These are phyloP conservation scores for Pseudogymnoascus sp. DNA, from an alignment of 2,329 filamentous ascomycete species.

Conservation along the genomic window DNA sequence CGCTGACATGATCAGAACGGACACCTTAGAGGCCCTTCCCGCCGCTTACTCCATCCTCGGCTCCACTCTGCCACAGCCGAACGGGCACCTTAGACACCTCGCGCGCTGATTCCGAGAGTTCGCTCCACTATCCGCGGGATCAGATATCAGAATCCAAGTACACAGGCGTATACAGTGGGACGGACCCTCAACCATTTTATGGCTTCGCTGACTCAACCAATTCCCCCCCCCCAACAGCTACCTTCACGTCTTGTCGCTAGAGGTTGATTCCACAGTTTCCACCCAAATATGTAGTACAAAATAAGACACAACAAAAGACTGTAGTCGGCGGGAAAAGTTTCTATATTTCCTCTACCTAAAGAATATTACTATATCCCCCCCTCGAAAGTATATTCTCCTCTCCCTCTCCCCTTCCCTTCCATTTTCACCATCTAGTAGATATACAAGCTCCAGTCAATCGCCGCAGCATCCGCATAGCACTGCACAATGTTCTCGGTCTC, in stretches of 20 bases:
- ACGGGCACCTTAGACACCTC: neutral
- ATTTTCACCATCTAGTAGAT: constrained; percentile 30
- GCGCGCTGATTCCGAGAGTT: neutral
- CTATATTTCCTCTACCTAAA: neutral
- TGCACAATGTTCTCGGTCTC: constrained; percentile 30
- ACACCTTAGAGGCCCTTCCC: neutral
- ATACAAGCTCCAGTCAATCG: constrained; percentile 32
- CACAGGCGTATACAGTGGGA: no score
- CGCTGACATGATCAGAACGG: neutral
- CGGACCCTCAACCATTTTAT: no score
- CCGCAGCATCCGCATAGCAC: constrained; percentile 35
- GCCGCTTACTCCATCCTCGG: neutral
- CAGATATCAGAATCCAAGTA: no score
- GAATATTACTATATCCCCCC: neutral
- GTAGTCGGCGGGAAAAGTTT: neutral
- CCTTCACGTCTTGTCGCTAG: no score
- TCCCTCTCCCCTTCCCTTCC: neutral
- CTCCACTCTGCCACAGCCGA: neutral
- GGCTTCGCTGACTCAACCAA: no score
- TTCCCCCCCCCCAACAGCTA: no score
- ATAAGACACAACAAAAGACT: neutral
- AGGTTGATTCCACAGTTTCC: no score
- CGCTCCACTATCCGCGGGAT: neutral
- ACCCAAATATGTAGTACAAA: neutral
- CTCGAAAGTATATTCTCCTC: neutral